A percentile compares a stretch with the other conserved stretches of the same genome.
Evolutionary conservation across 208 protist species (phyloP).

Genomic region (Trypanosoma melophagium): DNA sequence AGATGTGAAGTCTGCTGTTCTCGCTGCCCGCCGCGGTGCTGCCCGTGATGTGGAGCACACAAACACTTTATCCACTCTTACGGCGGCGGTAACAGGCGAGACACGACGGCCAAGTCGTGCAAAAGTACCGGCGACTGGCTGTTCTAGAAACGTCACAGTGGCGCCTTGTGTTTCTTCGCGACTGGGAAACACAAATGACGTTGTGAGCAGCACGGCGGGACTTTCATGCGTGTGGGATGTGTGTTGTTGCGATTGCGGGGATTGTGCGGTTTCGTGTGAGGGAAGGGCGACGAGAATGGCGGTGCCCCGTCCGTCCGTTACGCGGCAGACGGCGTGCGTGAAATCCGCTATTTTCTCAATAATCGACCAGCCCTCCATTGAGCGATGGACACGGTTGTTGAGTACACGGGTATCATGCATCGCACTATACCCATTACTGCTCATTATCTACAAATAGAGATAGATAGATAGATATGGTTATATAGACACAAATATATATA

Average conservation of each 20-base stretch:
- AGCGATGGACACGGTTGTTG: constrained; percentile 18
- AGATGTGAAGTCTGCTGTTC: background rate
- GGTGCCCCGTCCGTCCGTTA: constrained; percentile 58
- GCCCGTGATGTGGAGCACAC: constrained; percentile 38
- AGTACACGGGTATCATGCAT: constrained; percentile 1
- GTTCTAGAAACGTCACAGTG: constrained; percentile 73
- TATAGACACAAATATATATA: background rate
- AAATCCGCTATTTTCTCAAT: constrained; percentile 79
- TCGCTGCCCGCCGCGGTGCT: background rate
- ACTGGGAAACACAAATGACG: constrained; percentile 60
- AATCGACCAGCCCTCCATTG: constrained; percentile 54
- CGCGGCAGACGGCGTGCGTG: constrained; percentile 79
- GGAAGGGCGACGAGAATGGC: constrained; percentile 68
- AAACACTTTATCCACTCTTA: constrained; percentile 60
- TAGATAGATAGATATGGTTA: background rate
- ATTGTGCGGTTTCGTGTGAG: background rate
- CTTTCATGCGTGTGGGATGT: background rate
- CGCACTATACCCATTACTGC: background rate
- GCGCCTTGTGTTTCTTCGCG: constrained; percentile 28
- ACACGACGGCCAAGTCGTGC: constrained; percentile 46
- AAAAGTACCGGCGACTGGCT: constrained; percentile 65
- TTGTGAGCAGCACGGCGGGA: constrained; percentile 72
- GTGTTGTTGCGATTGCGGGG: background rate
- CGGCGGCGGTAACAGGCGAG: constrained; percentile 42
- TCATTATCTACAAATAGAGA: constrained; percentile 5